Base-by-base conservation (phyloP, 495 filamentous ascomycete species). In the Niebla homalea region DNA sequence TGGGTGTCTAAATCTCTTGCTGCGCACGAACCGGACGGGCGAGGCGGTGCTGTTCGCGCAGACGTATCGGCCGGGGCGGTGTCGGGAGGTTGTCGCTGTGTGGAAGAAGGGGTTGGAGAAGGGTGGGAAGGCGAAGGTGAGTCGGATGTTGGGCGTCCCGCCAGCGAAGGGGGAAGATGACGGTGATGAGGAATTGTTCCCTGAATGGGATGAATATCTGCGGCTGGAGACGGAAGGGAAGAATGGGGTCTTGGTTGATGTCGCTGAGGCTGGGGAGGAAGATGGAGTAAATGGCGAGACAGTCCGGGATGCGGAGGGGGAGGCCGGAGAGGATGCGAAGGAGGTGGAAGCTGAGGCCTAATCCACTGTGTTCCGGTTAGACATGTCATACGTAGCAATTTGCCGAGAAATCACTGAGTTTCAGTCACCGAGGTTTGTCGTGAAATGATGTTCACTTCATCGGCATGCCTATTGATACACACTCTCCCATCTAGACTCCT, bases 141-240 rank as follows among this genome's bases (percentile, higher is more conserved):
- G 80, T 12, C 80, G 87, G 63, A 76, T 85, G 52, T 74, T 97
- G 48, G 92, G 84, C 51, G 72, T 89, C n/a, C 92, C 92, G 0
- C 79, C 79, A 2, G 70, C 66, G 46, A 19, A 21, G 7, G 72
- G 60, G 4, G 72, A 70, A 2, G 70, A 67, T 20, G 60, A 67
- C 16, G 83, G 89, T 40, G 92, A 98, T 57, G 85, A 83, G 42
- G 92, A 94, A 37, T 70, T 98, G 46, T 98, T 96, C 70, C 89
- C 90, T 0, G 87, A 94, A 57, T 97, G 89, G 90, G 85, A 92
- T 0, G 86, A 90, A 64, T 95, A 83, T 69, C 61, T 96, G 57
- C 75, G 70, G 58, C 58, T 95, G 44, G 92, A 96, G 70, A 79
- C 73, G 56, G 57, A 56, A 15, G 57, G 53, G 26, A 51, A 50